A percentile compares a stretch with the other conserved stretches of the same genome.
Conservation (phyloP, 306 rosid genomes). For the Trichosanthes cucumerina region DNA sequence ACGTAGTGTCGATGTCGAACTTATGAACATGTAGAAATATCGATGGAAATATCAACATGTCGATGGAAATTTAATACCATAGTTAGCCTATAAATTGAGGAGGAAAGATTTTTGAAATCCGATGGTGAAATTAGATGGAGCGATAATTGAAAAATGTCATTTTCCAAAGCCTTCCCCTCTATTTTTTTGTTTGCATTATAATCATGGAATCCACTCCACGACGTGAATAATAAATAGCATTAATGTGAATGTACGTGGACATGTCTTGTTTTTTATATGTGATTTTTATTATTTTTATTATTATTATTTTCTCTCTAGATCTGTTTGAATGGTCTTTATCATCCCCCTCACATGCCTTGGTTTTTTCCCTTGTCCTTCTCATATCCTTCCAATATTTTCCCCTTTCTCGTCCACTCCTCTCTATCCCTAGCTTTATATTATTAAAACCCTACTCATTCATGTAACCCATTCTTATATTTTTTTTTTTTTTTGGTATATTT, state of each 20-base stretch:
- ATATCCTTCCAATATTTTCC: not conserved
- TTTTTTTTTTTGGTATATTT: not conserved
- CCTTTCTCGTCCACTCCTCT: too few relatives aligned
- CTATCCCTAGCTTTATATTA: not conserved
- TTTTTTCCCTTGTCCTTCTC: not conserved
- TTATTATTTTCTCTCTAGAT: not conserved
- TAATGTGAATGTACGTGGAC: not conserved
- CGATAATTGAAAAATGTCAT: not conserved
- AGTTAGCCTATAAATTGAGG: too few relatives aligned
- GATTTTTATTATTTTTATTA: not conserved
- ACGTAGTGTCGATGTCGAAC: too few relatives aligned
- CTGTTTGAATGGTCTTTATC: not conserved
- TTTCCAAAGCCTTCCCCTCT: not conserved
- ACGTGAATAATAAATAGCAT: constrained; percentile 7
- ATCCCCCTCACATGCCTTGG: constrained; percentile 1
- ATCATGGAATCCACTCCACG: not conserved
- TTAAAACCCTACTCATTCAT: not conserved
- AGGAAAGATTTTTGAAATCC: too few relatives aligned
- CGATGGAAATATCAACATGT: too few relatives aligned
- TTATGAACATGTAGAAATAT: too few relatives aligned
- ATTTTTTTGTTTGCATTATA: not conserved
- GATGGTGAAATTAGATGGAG: too few relatives aligned
- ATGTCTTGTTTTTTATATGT: not conserved
- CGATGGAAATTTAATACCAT: too few relatives aligned
- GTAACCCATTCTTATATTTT: not conserved